Evolutionary conservation across 306 rosid species (phyloP).

Genomic region (Spatholobus suberectus): DNA sequence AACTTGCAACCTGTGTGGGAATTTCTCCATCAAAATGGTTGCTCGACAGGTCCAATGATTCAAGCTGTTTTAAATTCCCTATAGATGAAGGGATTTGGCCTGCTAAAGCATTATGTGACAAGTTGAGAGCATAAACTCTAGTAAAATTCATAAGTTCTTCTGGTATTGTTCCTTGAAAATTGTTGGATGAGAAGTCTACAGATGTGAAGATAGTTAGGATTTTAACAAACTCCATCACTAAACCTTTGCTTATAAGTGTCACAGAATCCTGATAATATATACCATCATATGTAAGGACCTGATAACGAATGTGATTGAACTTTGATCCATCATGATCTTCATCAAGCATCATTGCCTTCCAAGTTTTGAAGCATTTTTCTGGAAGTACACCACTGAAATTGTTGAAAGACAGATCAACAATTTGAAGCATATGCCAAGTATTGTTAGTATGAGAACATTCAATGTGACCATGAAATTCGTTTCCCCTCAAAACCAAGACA

Average conservation of each 20-base stretch:
- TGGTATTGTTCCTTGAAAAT: constrained; percentile 51
- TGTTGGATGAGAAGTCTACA: constrained; percentile 54
- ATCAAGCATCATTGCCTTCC: constrained; percentile 46
- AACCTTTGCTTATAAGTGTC: constrained; percentile 45
- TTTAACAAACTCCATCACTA: constrained; percentile 13
- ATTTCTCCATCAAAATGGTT: constrained; percentile 42
- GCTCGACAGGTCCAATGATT: constrained; percentile 55
- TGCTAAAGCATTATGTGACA: constrained; percentile 48
- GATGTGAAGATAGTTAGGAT: constrained; percentile 29
- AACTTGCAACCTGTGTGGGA: constrained; percentile 23
- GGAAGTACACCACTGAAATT: constrained; percentile 47
- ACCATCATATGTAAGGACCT: neutral
- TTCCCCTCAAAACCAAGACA: constrained; percentile 45
- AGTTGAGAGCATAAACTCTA: constrained; percentile 51
- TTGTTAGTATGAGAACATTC: constrained; percentile 8
- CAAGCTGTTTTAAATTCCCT: constrained; percentile 29
- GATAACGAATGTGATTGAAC: neutral
- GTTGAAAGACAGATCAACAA: constrained; percentile 55
- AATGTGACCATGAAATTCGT: constrained; percentile 41
- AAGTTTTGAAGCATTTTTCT: neutral
- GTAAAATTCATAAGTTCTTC: constrained; percentile 45
- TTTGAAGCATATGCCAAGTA: constrained; percentile 48
- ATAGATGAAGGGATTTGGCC: constrained; percentile 47
- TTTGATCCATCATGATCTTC: neutral
- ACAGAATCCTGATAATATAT: constrained; percentile 48